Conservation (phyloP, 2,329 filamentous ascomycete genomes). For the Ophiostoma tasmaniense region DNA sequence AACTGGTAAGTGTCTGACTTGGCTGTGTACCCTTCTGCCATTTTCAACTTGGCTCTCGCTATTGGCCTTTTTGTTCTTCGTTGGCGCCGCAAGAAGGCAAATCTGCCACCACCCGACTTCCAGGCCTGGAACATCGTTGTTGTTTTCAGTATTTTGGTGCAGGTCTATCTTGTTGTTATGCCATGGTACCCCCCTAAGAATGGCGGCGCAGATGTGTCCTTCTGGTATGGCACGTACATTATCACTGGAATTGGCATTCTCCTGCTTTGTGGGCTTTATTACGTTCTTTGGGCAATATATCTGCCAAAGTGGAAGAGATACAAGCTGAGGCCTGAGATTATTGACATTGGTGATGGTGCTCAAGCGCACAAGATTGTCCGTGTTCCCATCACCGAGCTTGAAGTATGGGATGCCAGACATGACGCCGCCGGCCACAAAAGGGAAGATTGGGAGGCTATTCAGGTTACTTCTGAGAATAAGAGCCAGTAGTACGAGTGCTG, state of each 20-base stretch:
- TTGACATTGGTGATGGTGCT: constrained; percentile 1
- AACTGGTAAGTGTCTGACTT: constrained; percentile 43
- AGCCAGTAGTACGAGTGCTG: neutral
- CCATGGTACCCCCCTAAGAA: constrained; percentile 61
- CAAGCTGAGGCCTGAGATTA: neutral
- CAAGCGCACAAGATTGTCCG: constrained; percentile 4
- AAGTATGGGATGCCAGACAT: neutral
- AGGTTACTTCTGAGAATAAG: neutral
- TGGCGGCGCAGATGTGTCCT: constrained; percentile 59
- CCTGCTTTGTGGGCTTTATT: neutral
- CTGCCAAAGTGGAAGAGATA: neutral
- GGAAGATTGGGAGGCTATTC: neutral
- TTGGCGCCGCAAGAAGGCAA: constrained; percentile 41
- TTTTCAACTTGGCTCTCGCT: constrained; percentile 50
- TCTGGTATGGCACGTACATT: constrained; percentile 65
- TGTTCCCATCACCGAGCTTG: neutral
- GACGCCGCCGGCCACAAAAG: neutral
- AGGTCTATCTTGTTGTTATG: constrained; percentile 57
- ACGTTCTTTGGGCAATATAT: neutral
- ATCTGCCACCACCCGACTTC: constrained; percentile 43
- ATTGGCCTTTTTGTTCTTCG: constrained; percentile 52
- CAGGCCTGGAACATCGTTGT: constrained; percentile 50
- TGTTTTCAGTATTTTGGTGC: constrained; percentile 50
- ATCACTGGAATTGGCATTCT: constrained; percentile 52
- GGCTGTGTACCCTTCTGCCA: constrained; percentile 46